Evolutionary conservation across 345 rosid species (phyloP).

Genomic region (Eucalyptus victrix): DNA sequence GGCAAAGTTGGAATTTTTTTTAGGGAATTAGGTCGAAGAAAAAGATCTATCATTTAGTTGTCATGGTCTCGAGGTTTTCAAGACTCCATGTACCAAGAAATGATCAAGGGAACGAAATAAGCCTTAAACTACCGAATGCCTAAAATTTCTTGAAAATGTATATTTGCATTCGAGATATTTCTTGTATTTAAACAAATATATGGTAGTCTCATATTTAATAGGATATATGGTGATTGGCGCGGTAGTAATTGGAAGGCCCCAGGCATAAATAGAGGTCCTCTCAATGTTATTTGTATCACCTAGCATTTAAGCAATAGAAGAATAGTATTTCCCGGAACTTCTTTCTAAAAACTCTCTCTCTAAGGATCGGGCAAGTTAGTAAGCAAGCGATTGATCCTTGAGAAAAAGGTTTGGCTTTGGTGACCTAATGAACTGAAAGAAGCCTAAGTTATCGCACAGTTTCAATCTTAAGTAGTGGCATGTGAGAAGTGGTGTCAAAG

Average conservation of each 20-base stretch:
- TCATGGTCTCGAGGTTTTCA: not conserved
- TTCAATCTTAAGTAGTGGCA: too few relatives aligned
- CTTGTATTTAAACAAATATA: not conserved
- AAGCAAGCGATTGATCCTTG: not conserved
- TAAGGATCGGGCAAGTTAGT: not conserved
- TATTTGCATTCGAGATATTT: not conserved
- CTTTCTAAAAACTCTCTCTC: not conserved
- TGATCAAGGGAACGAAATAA: not conserved
- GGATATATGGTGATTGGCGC: not conserved
- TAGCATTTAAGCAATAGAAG: not conserved
- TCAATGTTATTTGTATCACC: not conserved
- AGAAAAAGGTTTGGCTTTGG: not conserved
- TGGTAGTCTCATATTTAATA: not conserved
- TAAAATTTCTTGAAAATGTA: not conserved
- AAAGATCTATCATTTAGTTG: not conserved
- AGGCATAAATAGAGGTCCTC: not conserved
- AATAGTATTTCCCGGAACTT: too few relatives aligned
- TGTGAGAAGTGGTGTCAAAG: too few relatives aligned
- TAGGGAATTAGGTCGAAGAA: not conserved
- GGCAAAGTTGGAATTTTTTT: too few relatives aligned
- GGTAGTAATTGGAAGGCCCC: not conserved
- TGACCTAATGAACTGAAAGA: not conserved
- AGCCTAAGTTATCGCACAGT: accelerated
- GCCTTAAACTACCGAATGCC: not conserved
- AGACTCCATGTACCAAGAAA: not conserved